A percentile compares a stretch with the other conserved stretches of the same genome.
phyloP scores from a whole-genome alignment of 768 basidiomycete species.

The Suillus subalutaceus region DNA sequence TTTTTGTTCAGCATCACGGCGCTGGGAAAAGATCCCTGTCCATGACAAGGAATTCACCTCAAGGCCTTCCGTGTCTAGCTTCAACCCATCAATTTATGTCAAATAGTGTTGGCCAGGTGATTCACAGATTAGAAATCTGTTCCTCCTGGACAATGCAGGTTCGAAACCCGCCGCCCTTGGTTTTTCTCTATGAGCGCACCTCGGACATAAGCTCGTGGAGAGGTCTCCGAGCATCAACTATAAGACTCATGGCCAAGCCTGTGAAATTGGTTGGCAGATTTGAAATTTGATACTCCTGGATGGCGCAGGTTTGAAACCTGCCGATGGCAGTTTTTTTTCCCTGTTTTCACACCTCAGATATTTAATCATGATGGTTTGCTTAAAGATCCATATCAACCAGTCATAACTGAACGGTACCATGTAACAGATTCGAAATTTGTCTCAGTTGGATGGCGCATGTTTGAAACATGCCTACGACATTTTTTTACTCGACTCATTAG shows the following conservation, averaged over 20 bases:
- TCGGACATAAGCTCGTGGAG: background rate
- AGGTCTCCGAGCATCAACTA: background rate
- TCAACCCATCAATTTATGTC: too few relatives aligned
- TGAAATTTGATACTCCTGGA: background rate
- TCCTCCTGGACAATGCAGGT: background rate
- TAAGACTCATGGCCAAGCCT: background rate
- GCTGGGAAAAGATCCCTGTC: too few relatives aligned
- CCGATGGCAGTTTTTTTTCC: too few relatives aligned
- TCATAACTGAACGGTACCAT: background rate
- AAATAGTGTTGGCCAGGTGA: too few relatives aligned
- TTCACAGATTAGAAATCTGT: too few relatives aligned
- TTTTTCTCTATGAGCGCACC: background rate
- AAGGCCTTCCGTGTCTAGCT: too few relatives aligned
- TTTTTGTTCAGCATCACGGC: too few relatives aligned
- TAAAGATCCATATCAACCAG: background rate
- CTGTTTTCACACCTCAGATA: background rate
- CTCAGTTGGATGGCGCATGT: background rate
- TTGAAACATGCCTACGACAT: background rate
- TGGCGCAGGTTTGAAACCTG: background rate
- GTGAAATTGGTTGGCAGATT: background rate
- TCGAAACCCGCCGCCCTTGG: background rate
- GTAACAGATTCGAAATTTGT: background rate
- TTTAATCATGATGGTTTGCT: background rate
- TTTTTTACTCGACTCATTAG: background rate
- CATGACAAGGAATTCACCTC: too few relatives aligned